Evolutionary conservation across 352 stramenopile species (phyloP).

Genomic region (Globisporangium paroecandrum): DNA sequence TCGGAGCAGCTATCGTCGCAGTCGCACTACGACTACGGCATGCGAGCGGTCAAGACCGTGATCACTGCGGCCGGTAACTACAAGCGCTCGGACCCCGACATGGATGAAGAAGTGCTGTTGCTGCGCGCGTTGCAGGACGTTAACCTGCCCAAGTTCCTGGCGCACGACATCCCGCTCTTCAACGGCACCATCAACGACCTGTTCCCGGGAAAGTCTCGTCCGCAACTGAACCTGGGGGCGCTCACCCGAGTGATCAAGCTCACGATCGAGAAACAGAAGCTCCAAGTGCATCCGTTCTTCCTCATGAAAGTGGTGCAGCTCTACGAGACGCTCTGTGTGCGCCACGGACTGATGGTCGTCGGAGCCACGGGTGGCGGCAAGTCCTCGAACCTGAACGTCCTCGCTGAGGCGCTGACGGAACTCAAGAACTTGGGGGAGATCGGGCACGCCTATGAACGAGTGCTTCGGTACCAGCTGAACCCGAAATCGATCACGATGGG

Average conservation of each 20-base stretch:
- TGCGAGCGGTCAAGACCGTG: slow-evolving; percentile 95
- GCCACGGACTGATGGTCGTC: slow-evolving; percentile 94
- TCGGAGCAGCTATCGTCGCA: slow-evolving; percentile 94
- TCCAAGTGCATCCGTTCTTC: slow-evolving; percentile 91
- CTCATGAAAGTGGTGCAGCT: slow-evolving; percentile 92
- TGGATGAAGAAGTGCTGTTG: slow-evolving; percentile 91
- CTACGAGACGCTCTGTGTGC: slow-evolving; percentile 94
- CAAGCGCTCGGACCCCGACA: slow-evolving; percentile 91
- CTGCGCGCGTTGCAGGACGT: slow-evolving; percentile 92
- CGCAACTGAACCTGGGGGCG: slow-evolving; percentile 89
- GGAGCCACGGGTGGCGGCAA: slow-evolving; percentile 92
- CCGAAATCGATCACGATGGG: slow-evolving; percentile 96
- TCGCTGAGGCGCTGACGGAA: slow-evolving; percentile 83
- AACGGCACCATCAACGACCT: slow-evolving; percentile 93
- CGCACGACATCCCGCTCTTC: slow-evolving; percentile 94
- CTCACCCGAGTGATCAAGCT: slow-evolving; percentile 86
- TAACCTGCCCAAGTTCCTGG: slow-evolving; percentile 95
- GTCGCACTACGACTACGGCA: slow-evolving; percentile 96
- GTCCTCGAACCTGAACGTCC: slow-evolving; percentile 80
- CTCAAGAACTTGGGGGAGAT: slow-evolving; percentile 79
- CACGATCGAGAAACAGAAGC: slow-evolving; percentile 71
- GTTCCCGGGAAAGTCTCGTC: slow-evolving; percentile 88
- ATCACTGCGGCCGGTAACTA: slow-evolving; percentile 94
- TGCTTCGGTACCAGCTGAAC: slow-evolving; percentile 89
- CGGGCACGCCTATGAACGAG: slow-evolving; percentile 82